These are phyloP conservation scores for Exophiala phaeomuriformis DNA, from an alignment of 2,329 filamentous ascomycete genomes.

Conservation along the genomic window DNA sequence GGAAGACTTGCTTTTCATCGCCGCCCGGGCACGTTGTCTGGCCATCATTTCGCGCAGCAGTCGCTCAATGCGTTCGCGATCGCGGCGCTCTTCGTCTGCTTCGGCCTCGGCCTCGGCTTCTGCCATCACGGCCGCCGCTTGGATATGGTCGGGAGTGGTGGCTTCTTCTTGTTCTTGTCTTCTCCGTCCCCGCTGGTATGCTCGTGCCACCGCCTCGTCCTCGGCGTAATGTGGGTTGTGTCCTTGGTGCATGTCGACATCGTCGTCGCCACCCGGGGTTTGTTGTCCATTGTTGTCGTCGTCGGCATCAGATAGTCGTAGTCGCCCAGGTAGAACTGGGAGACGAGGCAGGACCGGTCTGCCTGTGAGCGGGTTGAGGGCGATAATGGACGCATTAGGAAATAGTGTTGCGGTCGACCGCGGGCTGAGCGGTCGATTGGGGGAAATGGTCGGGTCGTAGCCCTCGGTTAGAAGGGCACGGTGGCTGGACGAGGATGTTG, in stretches of 20 bases:
- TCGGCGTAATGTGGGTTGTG: slow-evolving; percentile 2
- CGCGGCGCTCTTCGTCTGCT: slow-evolving; percentile 15
- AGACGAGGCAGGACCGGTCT: slow-evolving; percentile 28
- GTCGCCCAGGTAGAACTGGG: slow-evolving; percentile 35
- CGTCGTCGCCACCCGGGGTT: slow-evolving; percentile 9
- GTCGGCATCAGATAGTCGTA: slow-evolving; percentile 36
- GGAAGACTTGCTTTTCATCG: slow-evolving; percentile 5
- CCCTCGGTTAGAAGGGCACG: slow-evolving; percentile 7
- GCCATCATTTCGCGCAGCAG: slow-evolving; percentile 23
- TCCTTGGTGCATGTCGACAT: slow-evolving; percentile 4
- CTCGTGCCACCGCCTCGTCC: not conserved
- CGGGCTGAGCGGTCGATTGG: slow-evolving; percentile 21
- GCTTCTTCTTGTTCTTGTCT: not conserved
- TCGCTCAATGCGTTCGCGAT: slow-evolving; percentile 21
- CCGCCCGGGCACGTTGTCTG: slow-evolving; percentile 18
- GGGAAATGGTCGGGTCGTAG: slow-evolving; percentile 23
- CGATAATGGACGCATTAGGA: slow-evolving; percentile 23
- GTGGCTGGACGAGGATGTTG: not conserved
- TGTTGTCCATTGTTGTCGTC: slow-evolving; percentile 24
- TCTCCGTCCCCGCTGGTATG: not conserved
- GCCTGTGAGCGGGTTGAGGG: slow-evolving; percentile 24
- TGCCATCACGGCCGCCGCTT: slow-evolving; percentile 27
- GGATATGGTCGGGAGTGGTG: not conserved
- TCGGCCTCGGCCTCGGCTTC: slow-evolving; percentile 24
- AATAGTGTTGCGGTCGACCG: slow-evolving; percentile 18